These are phyloP conservation scores for Moniliella sp. DNA, from an alignment of 1,284 basidiomycete genomes.

Conservation along the genomic window DNA sequence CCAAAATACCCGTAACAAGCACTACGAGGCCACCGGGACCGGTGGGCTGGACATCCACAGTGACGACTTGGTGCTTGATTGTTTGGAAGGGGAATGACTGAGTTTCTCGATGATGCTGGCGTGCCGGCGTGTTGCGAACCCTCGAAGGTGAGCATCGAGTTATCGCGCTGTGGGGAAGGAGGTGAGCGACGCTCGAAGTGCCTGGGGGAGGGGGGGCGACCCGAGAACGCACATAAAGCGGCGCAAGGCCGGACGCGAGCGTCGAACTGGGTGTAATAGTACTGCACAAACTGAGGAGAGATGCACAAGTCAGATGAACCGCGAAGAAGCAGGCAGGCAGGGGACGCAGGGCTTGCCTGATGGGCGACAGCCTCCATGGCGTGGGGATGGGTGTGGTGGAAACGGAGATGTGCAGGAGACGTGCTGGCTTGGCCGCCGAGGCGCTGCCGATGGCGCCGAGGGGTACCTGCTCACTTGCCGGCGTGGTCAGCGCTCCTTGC, in stretches of 20 bases:
- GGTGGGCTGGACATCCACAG: constrained; percentile 72
- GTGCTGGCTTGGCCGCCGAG: too few relatives aligned
- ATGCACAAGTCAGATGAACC: not conserved
- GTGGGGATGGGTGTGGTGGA: too few relatives aligned
- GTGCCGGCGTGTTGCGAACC: constrained; percentile 45
- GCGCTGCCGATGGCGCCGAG: too few relatives aligned
- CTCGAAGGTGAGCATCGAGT: constrained; percentile 80
- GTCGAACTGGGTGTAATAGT: constrained; percentile 44
- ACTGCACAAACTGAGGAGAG: constrained; percentile 22
- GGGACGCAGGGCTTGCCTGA: too few relatives aligned
- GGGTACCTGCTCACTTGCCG: too few relatives aligned
- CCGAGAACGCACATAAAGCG: constrained; percentile 56
- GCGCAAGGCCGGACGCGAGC: constrained; percentile 41
- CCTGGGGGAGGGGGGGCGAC: too few relatives aligned
- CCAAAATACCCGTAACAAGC: constrained; percentile 53
- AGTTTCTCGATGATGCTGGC: constrained; percentile 57
- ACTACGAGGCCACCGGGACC: constrained; percentile 54
- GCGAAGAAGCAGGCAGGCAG: too few relatives aligned
- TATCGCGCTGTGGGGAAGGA: constrained; percentile 46
- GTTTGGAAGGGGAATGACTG: constrained; percentile 55
- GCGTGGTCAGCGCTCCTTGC: too few relatives aligned
- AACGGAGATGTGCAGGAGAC: too few relatives aligned
- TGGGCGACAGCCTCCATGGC: too few relatives aligned
- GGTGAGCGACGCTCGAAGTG: too few relatives aligned
- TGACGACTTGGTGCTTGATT: constrained; percentile 62